Percentiles rank a stretch among this genome's conserved stretches.
Evolutionary conservation across 78 protist species (phyloP).

Genomic region (Dictyostelium intermedium): DNA sequence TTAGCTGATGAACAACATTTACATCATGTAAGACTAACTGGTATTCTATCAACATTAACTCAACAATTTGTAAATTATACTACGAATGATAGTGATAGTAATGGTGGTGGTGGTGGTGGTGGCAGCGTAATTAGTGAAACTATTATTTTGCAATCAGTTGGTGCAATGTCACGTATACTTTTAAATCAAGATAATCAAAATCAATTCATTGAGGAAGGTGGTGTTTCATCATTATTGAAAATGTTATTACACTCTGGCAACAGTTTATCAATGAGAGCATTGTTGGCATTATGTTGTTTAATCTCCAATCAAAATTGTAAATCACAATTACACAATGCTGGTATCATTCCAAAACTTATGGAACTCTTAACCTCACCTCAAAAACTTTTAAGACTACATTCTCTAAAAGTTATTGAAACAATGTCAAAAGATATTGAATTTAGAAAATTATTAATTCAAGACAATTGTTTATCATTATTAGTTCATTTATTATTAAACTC

Average conservation of each 20-base stretch:
- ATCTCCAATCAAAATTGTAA: conserved; percentile 47
- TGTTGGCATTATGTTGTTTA: conserved; percentile 52
- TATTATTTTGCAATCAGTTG: conserved; percentile 34
- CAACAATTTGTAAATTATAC: neutral
- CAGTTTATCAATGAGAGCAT: conserved; percentile 52
- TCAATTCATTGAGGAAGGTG: conserved; percentile 17
- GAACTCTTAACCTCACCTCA: conserved; percentile 10
- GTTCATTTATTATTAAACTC: neutral
- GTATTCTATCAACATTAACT: conserved; percentile 18
- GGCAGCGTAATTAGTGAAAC: neutral
- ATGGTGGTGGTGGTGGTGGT: neutral
- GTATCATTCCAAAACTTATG: conserved; percentile 23
- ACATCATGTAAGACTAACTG: neutral
- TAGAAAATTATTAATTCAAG: conserved; percentile 19
- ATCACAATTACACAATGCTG: conserved; percentile 41
- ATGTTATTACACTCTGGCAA: neutral
- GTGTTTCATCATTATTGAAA: conserved; percentile 10
- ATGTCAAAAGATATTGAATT: conserved; percentile 29
- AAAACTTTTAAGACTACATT: conserved; percentile 34
- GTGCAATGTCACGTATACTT: conserved; percentile 58
- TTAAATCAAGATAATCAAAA: conserved; percentile 25
- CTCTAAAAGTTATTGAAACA: conserved; percentile 46
- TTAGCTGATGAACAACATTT: conserved; percentile 69
- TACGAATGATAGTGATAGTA: no score
- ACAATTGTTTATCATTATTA: neutral